Percentiles rank a stretch among this genome's conserved stretches.
These are phyloP conservation scores for Breynia disticha DNA, from an alignment of 441 rosid genomes.

Conservation along the genomic window DNA sequence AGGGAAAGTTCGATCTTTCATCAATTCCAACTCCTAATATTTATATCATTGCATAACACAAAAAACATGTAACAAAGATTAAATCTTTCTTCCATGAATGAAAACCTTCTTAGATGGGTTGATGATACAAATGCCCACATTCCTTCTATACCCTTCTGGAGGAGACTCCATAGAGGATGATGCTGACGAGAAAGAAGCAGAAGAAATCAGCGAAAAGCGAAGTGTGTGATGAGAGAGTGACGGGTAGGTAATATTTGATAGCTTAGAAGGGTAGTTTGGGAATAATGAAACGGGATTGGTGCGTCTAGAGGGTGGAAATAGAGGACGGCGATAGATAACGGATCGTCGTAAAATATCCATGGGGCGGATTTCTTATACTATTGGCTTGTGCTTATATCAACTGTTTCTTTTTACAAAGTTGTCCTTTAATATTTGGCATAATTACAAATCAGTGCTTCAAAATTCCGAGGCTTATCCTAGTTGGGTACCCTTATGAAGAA, in stretches of 20 bases:
- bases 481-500: no score
- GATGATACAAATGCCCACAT: slow-evolving; percentile 85
- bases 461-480: neutral
- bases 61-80: no score
- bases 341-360: slow-evolving; percentile 26
- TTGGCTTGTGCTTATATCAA: no score
- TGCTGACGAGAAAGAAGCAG: slow-evolving; percentile 12
- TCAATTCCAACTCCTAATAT: neutral
- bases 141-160: slow-evolving; percentile 81
- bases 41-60: neutral
- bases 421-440: neutral
- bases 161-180: slow-evolving; percentile 66
- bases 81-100: neutral
- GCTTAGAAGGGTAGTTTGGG: slow-evolving; percentile 28
- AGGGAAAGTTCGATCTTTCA: neutral
- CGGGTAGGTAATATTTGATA: slow-evolving; percentile 19
- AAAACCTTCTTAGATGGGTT: slow-evolving; percentile 68
- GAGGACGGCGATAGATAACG: slow-evolving; percentile 10
- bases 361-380: neutral
- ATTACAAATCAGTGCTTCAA: neutral
- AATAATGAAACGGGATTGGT: slow-evolving; percentile 1
- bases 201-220: slow-evolving; percentile 3
- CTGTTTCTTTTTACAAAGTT: neutral
- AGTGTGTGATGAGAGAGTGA: slow-evolving; percentile 19
- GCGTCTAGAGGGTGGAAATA: slow-evolving; percentile 1